Percentiles rank a stretch among this genome's conserved stretches.
phyloP scores from a whole-genome alignment of 352 stramenopile species.

The Thraustochytrium striatum region DNA sequence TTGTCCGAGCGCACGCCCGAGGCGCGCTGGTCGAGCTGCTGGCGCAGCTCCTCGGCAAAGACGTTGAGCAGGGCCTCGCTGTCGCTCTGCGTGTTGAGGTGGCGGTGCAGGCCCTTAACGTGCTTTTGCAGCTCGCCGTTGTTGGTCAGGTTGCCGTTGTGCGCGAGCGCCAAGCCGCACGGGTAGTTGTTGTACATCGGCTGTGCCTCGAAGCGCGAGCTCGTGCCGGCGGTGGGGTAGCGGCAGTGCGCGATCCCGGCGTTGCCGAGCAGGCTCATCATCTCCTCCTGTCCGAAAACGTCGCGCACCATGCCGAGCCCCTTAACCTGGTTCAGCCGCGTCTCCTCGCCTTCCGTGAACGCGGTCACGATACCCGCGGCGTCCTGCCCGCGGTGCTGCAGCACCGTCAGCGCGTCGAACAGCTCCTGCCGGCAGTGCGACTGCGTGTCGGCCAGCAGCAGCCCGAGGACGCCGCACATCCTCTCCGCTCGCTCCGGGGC shows the following conservation, averaged over 20 bases:
- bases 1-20: slow-evolving; percentile 7
- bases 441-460: slow-evolving; percentile 39
- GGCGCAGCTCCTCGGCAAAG: slow-evolving; percentile 88
- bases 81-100: slow-evolving; percentile 66
- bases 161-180: slow-evolving; percentile 92
- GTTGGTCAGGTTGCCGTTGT: slow-evolving; percentile 99
- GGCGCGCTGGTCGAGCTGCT: slow-evolving; percentile 48
- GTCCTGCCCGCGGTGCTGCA: slow-evolving; percentile 53
- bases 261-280: slow-evolving; percentile 87
- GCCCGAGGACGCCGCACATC: slow-evolving; percentile 45
- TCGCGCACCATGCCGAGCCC: slow-evolving; percentile 38
- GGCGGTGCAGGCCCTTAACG: slow-evolving; percentile 80
- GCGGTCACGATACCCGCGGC: slow-evolving; percentile 50
- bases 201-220: slow-evolving; percentile 69
- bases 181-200: slow-evolving; percentile 99
- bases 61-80: slow-evolving; percentile 98
- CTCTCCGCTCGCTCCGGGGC: not conserved
- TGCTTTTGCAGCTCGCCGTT: slow-evolving; percentile 86
- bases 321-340: slow-evolving; percentile 16
- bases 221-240: slow-evolving; percentile 79
- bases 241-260: slow-evolving; percentile 95
- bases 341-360: slow-evolving; percentile 3
- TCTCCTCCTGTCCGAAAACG: slow-evolving; percentile 97
- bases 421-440: slow-evolving; percentile 37
- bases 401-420: slow-evolving; percentile 50